Evolutionary conservation across 495 filamentous ascomycete species (phyloP), one percentile per base, ranked within the genome.

Genomic region (Hypoxylon cercidicola): DNA sequence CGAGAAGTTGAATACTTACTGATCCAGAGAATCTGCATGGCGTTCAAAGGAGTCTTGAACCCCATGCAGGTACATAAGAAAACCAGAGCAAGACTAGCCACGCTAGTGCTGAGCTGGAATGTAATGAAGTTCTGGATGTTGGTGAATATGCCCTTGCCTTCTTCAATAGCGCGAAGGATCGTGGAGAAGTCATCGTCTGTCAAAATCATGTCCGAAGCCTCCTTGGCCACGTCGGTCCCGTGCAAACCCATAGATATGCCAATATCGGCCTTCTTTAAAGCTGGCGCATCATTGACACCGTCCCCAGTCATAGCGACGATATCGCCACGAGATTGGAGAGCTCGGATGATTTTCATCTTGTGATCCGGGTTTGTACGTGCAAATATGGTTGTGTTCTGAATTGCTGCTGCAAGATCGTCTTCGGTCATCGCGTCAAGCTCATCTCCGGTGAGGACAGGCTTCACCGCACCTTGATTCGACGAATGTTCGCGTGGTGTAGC

Each of bases 21-120:
- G 69, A 99, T 98, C 95, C 95, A 99, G 43, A 99, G 83, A 74
- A 99, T 99, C 78, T 99, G 95, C 94, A 98, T 99, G 32, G 95
- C 92, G 72, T 99, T 99, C 28, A 99, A 81, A 39, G 95, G 95
- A 65, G 93, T 97, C 74, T 90, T 91, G 79, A 96, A 93, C 13
- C 95, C 95, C 60, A 97, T 81, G 59, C 90, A 90, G 21, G 95
- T 97, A 77, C 92, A 96, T 66, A 98, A 72, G 52, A 99, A 83
- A 5, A 99, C 96, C 20, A 99, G 83, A 69, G 90, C 90, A 55
- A 99, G 81, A 25, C 96, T 93, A 64, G 95, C 96, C 34, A 96
- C 94, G 72, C 93, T 97, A 57, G 95, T 99, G 74, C 93, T 97
- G 41, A 99, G 88, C 78, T 99, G 95, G 78, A 99, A 99, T 0